Conservation (phyloP, 2,329 filamentous ascomycete species). For the Colletotrichum cuscutae region DNA sequence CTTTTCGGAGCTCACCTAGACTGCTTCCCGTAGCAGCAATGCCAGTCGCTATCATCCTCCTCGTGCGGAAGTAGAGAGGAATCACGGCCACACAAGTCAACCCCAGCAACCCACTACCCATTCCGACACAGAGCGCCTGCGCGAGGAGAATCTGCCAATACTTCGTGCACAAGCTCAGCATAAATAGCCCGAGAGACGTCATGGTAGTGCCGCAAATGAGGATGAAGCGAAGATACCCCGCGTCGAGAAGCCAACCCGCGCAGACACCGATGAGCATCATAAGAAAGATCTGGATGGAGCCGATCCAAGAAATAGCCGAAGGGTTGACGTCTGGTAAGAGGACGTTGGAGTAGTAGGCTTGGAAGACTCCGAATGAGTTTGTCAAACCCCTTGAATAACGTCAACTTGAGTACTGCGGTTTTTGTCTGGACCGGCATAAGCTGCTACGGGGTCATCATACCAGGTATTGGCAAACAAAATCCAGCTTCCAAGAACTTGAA, state of each 20-base stretch:
- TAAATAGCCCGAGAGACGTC: slow-evolving; percentile 59
- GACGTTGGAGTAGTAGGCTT: slow-evolving; percentile 59
- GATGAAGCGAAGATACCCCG: slow-evolving; percentile 54
- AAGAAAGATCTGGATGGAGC: slow-evolving; percentile 57
- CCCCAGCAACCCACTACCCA: slow-evolving; percentile 55
- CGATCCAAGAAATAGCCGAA: slow-evolving; percentile 54
- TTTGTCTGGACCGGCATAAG: too few relatives aligned
- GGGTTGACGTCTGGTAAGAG: slow-evolving; percentile 18
- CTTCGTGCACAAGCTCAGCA: slow-evolving; percentile 45
- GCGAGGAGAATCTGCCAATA: slow-evolving; percentile 59
- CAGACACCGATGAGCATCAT: slow-evolving; percentile 54
- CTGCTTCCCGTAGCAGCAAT: slow-evolving; percentile 45
- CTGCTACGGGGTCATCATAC: neutral
- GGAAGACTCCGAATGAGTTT: slow-evolving; percentile 63
- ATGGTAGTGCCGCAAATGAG: slow-evolving; percentile 53
- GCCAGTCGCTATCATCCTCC: slow-evolving; percentile 44
- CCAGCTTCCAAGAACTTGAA: slow-evolving; percentile 57
- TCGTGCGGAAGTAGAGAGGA: slow-evolving; percentile 45
- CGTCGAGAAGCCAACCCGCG: slow-evolving; percentile 58
- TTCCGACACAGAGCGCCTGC: slow-evolving; percentile 56
- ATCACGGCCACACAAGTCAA: slow-evolving; percentile 48
- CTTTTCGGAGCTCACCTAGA: slow-evolving; percentile 38
- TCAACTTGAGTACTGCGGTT: neutral
- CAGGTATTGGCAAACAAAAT: slow-evolving; percentile 60
- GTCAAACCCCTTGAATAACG: slow-evolving; percentile 47